Percentiles rank a stretch among this genome's conserved stretches.
These are phyloP conservation scores for Penicillium verhagenii DNA, from an alignment of 495 filamentous ascomycete genomes.

Conservation along the genomic window DNA sequence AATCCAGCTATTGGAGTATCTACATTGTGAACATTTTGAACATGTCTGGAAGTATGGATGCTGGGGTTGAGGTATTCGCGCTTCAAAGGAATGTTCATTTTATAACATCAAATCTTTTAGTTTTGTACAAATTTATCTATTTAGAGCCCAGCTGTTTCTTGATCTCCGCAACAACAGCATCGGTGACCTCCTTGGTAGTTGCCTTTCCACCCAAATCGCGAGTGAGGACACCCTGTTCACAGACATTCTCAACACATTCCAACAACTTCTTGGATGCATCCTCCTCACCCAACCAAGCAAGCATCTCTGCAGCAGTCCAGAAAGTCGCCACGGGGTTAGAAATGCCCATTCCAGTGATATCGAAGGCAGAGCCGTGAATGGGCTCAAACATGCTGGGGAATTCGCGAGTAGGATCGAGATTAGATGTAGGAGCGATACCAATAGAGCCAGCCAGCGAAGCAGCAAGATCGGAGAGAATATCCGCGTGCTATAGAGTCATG, in stretches of 20 bases:
- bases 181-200: slow-evolving; percentile 58
- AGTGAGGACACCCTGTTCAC: slow-evolving; percentile 57
- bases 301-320: slow-evolving; percentile 69
- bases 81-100: too few relatives aligned
- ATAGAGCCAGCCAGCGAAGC: slow-evolving; percentile 56
- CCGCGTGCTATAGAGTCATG: slow-evolving; percentile 40
- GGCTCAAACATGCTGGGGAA: slow-evolving; percentile 68
- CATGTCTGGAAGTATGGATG: too few relatives aligned
- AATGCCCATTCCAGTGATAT: slow-evolving; percentile 69
- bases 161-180: slow-evolving; percentile 61
- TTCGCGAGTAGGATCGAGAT: slow-evolving; percentile 61
- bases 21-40: too few relatives aligned
- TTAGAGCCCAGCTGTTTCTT: slow-evolving; percentile 30
- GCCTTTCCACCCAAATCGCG: slow-evolving; percentile 57
- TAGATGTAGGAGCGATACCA: slow-evolving; percentile 60
- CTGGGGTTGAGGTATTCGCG: too few relatives aligned
- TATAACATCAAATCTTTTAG: not conserved
- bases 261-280: slow-evolving; percentile 55
- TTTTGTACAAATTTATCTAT: not conserved
- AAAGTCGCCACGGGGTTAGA: slow-evolving; percentile 72
- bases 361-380: slow-evolving; percentile 66
- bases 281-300: slow-evolving; percentile 61
- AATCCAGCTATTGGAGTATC: too few relatives aligned
- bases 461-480: slow-evolving; percentile 59
- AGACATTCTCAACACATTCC: slow-evolving; percentile 59